Conservation (phyloP, 352 stramenopile genomes). For the Pythium chondricola region DNA sequence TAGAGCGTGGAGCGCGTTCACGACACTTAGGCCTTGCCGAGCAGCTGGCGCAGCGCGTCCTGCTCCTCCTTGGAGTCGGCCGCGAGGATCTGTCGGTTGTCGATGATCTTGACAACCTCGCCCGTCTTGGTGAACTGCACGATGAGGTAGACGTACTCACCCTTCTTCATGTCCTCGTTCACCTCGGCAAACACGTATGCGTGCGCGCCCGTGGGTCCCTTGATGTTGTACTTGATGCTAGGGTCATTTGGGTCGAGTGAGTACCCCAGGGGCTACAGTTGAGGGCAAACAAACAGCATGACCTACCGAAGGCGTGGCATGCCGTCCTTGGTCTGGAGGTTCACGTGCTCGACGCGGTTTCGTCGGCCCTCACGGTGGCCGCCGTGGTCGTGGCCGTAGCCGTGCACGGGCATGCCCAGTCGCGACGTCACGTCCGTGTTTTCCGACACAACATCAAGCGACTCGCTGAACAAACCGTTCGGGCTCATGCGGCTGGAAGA, state of each 20-base stretch:
- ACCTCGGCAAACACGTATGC: constrained; percentile 92
- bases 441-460: constrained; percentile 62
- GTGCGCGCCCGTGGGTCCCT: constrained; percentile 79
- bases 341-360: constrained; percentile 94
- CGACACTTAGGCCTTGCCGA: constrained; percentile 56
- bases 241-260: too few species aligned
- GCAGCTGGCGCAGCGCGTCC: constrained; percentile 65
- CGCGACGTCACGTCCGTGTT: constrained; percentile 79
- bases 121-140: constrained; percentile 91
- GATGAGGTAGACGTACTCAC: constrained; percentile 94
- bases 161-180: constrained; percentile 88
- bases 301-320: constrained; percentile 62
- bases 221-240: constrained; percentile 93
- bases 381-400: constrained; percentile 91
- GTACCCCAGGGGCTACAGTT: too few species aligned
- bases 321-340: constrained; percentile 87
- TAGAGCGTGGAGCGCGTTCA: too few species aligned
- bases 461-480: constrained; percentile 76
- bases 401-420: constrained; percentile 88
- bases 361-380: constrained; percentile 89
- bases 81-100: constrained; percentile 88
- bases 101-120: constrained; percentile 87
- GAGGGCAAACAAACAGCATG: too few species aligned
- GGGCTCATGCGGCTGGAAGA: constrained; percentile 72
- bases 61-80: constrained; percentile 73